Base-by-base conservation (phyloP, 75 land plant genomes). In the Picea sitchensis region DNA sequence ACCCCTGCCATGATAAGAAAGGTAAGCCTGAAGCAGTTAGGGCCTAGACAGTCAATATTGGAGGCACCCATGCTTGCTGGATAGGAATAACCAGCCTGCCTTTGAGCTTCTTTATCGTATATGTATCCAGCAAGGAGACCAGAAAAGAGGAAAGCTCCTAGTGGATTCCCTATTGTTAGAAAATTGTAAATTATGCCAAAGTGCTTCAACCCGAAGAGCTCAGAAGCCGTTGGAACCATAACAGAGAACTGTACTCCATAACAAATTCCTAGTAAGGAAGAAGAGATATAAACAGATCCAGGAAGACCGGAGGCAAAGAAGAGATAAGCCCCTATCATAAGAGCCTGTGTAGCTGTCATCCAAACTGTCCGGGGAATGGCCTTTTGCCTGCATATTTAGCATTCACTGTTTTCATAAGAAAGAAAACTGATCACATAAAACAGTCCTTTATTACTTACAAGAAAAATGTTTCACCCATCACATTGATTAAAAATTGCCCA, bases 141-240 rank as follows among this genome's bases (percentile, higher is more conserved):
- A 1, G 89, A 88, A 88, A 88, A 88, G 54, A 88, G 67, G 73
- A 86, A 77, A 41, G 89, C 85, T 14, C 85, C 89, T 32, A 88
- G 67, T 14, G 89, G 88, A 67, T 87, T 76, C 61, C 80, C 83
- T 57, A 88, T 51, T 54, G 78, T 88, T 65, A 86, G 86, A 21
- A 88, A 79, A 78, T 88, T 88, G 80, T 86, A 88, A 31, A 86
- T 36, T 15, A 86, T 82, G 44, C 89, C 89, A 58, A 88, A 88
- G 80, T 86, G 82, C 69, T 82, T 86, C 76, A 88, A 58, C n/a
- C 89, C 89, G 77, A 88, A 88, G 7, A 88, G 73, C 82, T 88
- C 89, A n/a, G 89, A 88, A 15, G 80, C 80, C 12, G 89, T 86
- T 0, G 89, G 88, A 14, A 88, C 89, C 32, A 79, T 86, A 36